Evolutionary conservation across 768 basidiomycete genomes (phyloP).

Genomic region (Lactarius akahatsu): DNA sequence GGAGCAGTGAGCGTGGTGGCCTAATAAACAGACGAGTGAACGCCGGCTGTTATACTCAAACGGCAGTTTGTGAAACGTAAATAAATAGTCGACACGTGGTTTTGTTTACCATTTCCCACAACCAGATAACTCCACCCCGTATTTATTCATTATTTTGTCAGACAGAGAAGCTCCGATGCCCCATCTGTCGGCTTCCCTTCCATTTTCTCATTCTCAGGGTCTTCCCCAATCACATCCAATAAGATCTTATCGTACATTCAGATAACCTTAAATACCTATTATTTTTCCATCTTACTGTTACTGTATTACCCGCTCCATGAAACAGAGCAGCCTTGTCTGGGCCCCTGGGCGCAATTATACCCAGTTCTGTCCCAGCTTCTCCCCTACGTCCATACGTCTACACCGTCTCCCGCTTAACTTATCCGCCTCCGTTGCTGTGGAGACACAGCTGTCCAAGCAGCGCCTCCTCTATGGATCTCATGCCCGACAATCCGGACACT

Average conservation of each 20-base stretch:
- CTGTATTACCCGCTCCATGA: background rate
- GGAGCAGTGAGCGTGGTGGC: constrained; percentile 30
- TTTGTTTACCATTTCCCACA: constrained; percentile 25
- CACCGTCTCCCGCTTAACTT: constrained; percentile 7
- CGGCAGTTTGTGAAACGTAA: constrained; percentile 23
- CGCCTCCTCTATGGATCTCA: background rate
- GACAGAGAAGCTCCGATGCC: constrained; percentile 9
- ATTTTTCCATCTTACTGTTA: constrained; percentile 6
- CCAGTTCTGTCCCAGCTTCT: background rate
- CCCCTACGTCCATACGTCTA: constrained; percentile 5
- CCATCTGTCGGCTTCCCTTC: constrained; percentile 14
- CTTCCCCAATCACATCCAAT: background rate
- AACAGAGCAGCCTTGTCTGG: background rate
- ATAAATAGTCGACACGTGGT: constrained; percentile 27
- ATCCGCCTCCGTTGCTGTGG: constrained; percentile 25
- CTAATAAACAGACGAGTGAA: constrained; percentile 28
- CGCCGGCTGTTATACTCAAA: constrained; percentile 30
- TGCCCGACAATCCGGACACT: constrained; percentile 19
- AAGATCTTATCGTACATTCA: constrained; percentile 8
- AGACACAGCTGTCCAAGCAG: constrained; percentile 16
- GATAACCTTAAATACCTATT: constrained; percentile 5
- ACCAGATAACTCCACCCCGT: background rate
- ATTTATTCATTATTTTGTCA: constrained; percentile 4
- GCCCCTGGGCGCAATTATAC: constrained; percentile 8
- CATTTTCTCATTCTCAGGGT: constrained; percentile 8